A percentile compares a stretch with the other conserved stretches of the same genome.
Conservation (phyloP, 1,139 yeast species). For the Williopsis jadinii region DNA sequence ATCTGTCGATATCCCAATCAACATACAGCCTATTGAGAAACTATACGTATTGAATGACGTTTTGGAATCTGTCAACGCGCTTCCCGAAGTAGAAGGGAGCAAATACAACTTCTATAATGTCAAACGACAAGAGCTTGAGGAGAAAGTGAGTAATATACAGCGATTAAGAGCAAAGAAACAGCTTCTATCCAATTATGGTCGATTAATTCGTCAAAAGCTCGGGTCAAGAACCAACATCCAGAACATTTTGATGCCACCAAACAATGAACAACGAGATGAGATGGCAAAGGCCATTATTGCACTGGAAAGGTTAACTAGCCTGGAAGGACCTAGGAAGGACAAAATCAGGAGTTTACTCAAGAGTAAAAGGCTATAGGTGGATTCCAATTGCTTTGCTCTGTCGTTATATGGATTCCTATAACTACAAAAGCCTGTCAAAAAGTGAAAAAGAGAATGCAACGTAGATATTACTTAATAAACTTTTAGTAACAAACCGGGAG, state of each 20-base stretch:
- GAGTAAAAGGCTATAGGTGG: neutral
- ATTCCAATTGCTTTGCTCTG: neutral
- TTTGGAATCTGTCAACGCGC: conserved; percentile 3
- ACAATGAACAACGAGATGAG: conserved; percentile 10
- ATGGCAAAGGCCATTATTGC: conserved; percentile 12
- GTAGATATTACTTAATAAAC: conserved; percentile 1
- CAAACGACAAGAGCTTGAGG: conserved; percentile 5
- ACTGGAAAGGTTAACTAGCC: conserved; percentile 11
- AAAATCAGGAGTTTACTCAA: conserved; percentile 5
- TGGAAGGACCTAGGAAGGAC: conserved; percentile 4
- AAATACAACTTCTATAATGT: conserved; percentile 6
- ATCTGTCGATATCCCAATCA: conserved; percentile 10
- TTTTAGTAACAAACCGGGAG: neutral
- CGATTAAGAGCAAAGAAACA: conserved; percentile 6
- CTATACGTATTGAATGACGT: conserved; percentile 14
- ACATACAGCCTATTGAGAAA: conserved; percentile 12
- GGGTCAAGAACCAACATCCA: conserved; percentile 14
- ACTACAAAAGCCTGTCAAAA: neutral
- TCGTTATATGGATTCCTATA: neutral
- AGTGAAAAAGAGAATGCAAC: conserved; percentile 8
- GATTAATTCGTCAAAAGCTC: conserved; percentile 11
- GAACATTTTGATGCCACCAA: conserved; percentile 9
- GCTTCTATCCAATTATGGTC: conserved; percentile 5
- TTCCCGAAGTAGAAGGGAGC: no score
- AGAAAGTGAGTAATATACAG: conserved; percentile 5